Base-by-base conservation (phyloP, 2,329 filamentous ascomycete genomes). In the Dactylellina leptospora region DNA sequence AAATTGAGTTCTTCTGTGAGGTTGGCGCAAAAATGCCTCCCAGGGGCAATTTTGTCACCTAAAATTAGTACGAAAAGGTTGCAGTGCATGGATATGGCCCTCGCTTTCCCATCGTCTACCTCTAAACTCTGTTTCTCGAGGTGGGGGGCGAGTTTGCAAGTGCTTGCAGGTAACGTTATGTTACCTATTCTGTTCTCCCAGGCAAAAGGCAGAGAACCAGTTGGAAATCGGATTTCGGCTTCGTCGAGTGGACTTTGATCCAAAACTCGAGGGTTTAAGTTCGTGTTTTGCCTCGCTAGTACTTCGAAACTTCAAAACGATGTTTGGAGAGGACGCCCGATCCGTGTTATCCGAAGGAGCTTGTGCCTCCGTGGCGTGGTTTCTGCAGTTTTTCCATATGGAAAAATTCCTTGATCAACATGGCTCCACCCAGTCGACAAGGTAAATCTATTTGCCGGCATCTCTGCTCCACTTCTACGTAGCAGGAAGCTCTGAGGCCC, bases 331-430 rank as follows among this genome's bases (percentile, higher is more conserved):
- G 13, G 48, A 9, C 20, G 1, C 16, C 30, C 27, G 18, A 58
- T 68, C 62, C 62, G 62, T 59, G 54, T 47, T 68, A 68, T 54
- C 62, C 62, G 62, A 68, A 45, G 62, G 54, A 51, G 25, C 51
- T 18, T 53, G 45, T 53, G 30, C 59, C 36, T 68, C 53, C 62
- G 62, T 59, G 54, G 44, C 33, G 51, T 48, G 61, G 30, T 56
- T 38, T 16, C 13, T 47, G 13, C 11, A 36, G 33, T 59, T 59
- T 45, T 42, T 58, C 54, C 44, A 51, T 30, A 53, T 59, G 53
- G 62, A 68, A 59, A 30, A 68, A 68, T 59, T 58, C 27, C n/a
- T 28, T 54, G 23, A 36, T 44, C 20, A 44, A 38, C 40, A 11
- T 20, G 51, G 51, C 61, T 58, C 61, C 61, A 58, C 61, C 28